phyloP scores from a whole-genome alignment of 305 asterid genomes.

The Fraxinus velutina region DNA sequence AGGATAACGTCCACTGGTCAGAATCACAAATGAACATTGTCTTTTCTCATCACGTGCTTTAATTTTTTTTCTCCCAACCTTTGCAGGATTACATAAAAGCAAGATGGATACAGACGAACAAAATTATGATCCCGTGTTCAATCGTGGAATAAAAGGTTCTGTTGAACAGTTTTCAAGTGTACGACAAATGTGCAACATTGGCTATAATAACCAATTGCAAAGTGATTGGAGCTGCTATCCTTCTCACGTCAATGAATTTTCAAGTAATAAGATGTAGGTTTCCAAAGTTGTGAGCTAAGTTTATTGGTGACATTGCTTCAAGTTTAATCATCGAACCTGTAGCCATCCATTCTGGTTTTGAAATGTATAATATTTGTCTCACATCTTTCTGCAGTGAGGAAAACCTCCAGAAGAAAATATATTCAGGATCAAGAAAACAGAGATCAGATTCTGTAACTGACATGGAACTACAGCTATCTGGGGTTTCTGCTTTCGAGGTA shows the following conservation, averaged over 20 bases:
- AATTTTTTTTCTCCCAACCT: background rate
- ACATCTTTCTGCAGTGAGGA: slow-evolving; percentile 26
- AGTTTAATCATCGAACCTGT: background rate
- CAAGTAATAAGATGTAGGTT: slow-evolving; percentile 11
- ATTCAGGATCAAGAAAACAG: slow-evolving; percentile 15
- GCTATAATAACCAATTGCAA: slow-evolving; percentile 1
- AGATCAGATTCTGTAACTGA: background rate
- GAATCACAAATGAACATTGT: background rate
- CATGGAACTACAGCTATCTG: slow-evolving; percentile 12
- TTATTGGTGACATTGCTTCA: slow-evolving; percentile 18
- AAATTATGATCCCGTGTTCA: background rate
- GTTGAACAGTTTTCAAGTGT: background rate
- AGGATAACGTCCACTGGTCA: background rate
- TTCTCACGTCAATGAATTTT: background rate
- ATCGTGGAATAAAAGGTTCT: background rate
- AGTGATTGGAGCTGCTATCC: background rate
- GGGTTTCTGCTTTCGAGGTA: slow-evolving; percentile 22
- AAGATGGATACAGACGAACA: background rate
- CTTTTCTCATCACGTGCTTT: background rate
- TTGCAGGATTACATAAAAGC: background rate
- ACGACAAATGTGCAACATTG: background rate
- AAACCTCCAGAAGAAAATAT: background rate
- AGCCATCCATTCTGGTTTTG: slow-evolving; percentile 1
- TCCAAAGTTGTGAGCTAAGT: background rate
- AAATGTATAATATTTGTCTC: background rate